These are phyloP conservation scores for Eucalyptus curtisii DNA, from an alignment of 345 rosid species.

Conservation along the genomic window DNA sequence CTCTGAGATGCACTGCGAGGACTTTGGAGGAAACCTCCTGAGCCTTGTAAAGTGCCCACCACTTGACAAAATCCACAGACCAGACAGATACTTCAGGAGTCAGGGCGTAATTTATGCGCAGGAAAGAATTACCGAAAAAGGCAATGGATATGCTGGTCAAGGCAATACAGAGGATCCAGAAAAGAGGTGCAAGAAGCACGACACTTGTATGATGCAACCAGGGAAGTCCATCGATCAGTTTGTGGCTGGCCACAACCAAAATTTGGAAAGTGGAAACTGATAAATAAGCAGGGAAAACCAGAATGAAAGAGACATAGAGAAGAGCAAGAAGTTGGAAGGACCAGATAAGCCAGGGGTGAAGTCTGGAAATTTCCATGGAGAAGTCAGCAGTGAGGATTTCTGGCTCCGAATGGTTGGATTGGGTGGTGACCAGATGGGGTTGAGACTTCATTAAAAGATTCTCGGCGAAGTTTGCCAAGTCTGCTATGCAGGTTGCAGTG, in stretches of 20 bases:
- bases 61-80: slow-evolving; percentile 50
- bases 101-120: slow-evolving; percentile 42
- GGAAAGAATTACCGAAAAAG: slow-evolving; percentile 46
- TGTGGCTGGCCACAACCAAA: slow-evolving; percentile 5
- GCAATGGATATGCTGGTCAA: slow-evolving; percentile 26
- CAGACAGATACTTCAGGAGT: slow-evolving; percentile 37
- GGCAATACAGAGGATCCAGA: slow-evolving; percentile 51
- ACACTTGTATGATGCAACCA: slow-evolving; percentile 9
- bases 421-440: slow-evolving; percentile 11
- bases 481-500: slow-evolving; percentile 52
- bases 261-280: slow-evolving; percentile 29
- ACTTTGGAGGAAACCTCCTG: slow-evolving; percentile 47
- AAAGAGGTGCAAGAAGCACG: slow-evolving; percentile 44
- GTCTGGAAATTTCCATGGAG: slow-evolving; percentile 18
- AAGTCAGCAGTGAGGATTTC: slow-evolving; percentile 13
- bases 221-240: not conserved
- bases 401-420: slow-evolving; percentile 11
- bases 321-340: slow-evolving; percentile 38
- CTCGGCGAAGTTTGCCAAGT: slow-evolving; percentile 51
- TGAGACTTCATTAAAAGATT: slow-evolving; percentile 34
- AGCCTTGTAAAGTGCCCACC: slow-evolving; percentile 70
- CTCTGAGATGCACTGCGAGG: slow-evolving; percentile 50
- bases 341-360: slow-evolving; percentile 22
- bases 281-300: slow-evolving; percentile 42
- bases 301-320: slow-evolving; percentile 16